phyloP scores from a whole-genome alignment of 768 basidiomycete species.

The Mycena vitilis region DNA sequence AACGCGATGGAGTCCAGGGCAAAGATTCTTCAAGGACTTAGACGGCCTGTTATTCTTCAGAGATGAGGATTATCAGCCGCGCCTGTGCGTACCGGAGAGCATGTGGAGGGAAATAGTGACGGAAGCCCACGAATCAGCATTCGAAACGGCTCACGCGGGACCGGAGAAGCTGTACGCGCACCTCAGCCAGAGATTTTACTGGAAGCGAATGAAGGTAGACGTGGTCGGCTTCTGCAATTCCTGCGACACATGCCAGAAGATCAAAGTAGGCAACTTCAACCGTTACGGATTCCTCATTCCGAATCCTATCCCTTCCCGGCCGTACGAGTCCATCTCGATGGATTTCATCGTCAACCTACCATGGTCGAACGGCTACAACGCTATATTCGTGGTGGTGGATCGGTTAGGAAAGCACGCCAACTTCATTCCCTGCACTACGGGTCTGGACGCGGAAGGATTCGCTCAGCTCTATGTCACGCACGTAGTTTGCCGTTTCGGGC shows the following conservation, averaged over 20 bases:
- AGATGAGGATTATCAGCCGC: slow-evolving; percentile 30
- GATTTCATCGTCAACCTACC: too few relatives aligned
- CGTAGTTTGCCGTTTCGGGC: too few relatives aligned
- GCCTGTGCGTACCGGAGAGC: slow-evolving; percentile 30
- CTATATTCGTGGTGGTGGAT: too few relatives aligned
- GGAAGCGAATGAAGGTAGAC: slow-evolving; percentile 8
- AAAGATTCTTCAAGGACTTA: slow-evolving; percentile 26
- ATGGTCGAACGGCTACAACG: too few relatives aligned
- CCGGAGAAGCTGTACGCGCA: not conserved
- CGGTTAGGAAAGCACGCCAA: too few relatives aligned
- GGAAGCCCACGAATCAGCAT: slow-evolving; percentile 19
- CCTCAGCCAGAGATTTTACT: not conserved
- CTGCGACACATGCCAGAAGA: slow-evolving; percentile 10
- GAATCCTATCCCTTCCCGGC: too few relatives aligned
- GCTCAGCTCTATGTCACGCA: too few relatives aligned
- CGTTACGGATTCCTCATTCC: too few relatives aligned
- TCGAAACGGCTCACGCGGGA: slow-evolving; percentile 20
- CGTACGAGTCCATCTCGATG: too few relatives aligned
- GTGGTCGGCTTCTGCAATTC: not conserved
- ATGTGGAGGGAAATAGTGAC: not conserved
- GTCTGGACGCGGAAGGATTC: too few relatives aligned
- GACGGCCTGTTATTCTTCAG: slow-evolving; percentile 33
- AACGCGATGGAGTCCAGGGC: slow-evolving; percentile 17
- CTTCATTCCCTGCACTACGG: too few relatives aligned
- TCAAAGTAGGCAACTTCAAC: not conserved